Conservation (phyloP, 352 stramenopile genomes). For the Hyaloperonospora brassicae region DNA sequence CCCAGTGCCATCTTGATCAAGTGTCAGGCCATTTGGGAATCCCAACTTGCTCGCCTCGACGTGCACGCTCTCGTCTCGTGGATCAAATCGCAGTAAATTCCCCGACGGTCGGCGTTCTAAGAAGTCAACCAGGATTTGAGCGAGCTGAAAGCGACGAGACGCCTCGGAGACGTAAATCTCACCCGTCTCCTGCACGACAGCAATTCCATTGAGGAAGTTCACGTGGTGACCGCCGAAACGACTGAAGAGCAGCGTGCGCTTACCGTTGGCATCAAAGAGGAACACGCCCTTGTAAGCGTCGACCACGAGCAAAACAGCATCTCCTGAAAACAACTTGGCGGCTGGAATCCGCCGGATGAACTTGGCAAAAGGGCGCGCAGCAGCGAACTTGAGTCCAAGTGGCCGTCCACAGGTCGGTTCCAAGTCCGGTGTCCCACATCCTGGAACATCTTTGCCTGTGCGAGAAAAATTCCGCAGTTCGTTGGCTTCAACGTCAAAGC, state of each 20-base stretch:
- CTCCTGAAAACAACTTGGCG: conserved; percentile 31
- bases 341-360: conserved; percentile 40
- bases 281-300: conserved; percentile 55
- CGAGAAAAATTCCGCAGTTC: conserved; percentile 41
- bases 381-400: conserved; percentile 40
- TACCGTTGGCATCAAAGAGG: conserved; percentile 48
- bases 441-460: conserved; percentile 29
- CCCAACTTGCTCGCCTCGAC: conserved; percentile 27
- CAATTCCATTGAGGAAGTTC: conserved; percentile 46
- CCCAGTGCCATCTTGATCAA: conserved; percentile 32
- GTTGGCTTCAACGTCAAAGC: conserved; percentile 23
- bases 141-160: conserved; percentile 39
- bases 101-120: conserved; percentile 39
- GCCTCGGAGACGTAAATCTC: conserved; percentile 55
- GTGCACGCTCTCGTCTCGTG: conserved; percentile 14
- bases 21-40: conserved; percentile 42
- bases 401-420: conserved; percentile 44
- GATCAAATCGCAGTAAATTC: conserved; percentile 46
- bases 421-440: conserved; percentile 28
- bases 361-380: conserved; percentile 28
- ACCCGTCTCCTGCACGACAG: conserved; percentile 29
- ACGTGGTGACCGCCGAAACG: conserved; percentile 28
- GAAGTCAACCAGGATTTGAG: conserved; percentile 36
- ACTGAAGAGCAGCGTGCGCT: conserved; percentile 48
- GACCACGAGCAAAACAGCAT: conserved; percentile 51